A percentile compares a stretch with the other conserved stretches of the same genome.
phyloP scores from a whole-genome alignment of 176 grass and related monocot species.

The Oryza coarctata region DNA sequence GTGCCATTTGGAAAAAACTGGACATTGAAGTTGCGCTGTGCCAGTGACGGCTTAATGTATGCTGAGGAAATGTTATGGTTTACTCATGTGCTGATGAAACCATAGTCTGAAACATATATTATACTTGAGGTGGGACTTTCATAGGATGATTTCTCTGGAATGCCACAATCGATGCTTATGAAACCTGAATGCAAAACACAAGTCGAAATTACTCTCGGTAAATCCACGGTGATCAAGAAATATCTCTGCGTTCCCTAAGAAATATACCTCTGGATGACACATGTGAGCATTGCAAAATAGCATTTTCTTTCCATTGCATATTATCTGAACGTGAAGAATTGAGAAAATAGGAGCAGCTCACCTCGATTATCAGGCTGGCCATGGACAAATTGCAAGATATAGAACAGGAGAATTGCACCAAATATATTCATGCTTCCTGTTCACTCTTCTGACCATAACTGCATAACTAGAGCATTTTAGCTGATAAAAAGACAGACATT shows the following conservation, averaged over 20 bases:
- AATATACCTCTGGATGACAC: neutral
- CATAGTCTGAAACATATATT: slow-evolving; percentile 53
- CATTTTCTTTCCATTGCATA: neutral
- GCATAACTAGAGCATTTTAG: slow-evolving; percentile 8
- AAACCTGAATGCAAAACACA: slow-evolving; percentile 48
- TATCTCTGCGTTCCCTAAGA: no score
- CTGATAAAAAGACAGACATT: neutral
- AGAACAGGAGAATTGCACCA: slow-evolving; percentile 26
- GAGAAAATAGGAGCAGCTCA: neutral
- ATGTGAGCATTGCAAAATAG: neutral
- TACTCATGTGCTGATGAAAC: slow-evolving; percentile 46
- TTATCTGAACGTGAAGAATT: neutral
- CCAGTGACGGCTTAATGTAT: slow-evolving; percentile 1
- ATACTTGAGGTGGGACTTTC: slow-evolving; percentile 17
- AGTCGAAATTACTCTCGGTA: neutral
- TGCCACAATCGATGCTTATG: slow-evolving; percentile 68
- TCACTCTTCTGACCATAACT: slow-evolving; percentile 2
- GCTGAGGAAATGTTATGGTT: slow-evolving; percentile 38
- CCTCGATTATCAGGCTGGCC: slow-evolving; percentile 31
- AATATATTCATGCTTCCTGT: slow-evolving; percentile 28
- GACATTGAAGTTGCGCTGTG: neutral
- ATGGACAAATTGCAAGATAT: slow-evolving; percentile 19
- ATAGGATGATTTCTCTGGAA: slow-evolving; percentile 22
- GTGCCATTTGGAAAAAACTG: slow-evolving; percentile 39
- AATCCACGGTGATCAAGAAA: neutral